Percentiles rank a stretch among this genome's conserved stretches.
Conservation (phyloP, 176 grass and related monocot species). For the Aegilops longissima region DNA sequence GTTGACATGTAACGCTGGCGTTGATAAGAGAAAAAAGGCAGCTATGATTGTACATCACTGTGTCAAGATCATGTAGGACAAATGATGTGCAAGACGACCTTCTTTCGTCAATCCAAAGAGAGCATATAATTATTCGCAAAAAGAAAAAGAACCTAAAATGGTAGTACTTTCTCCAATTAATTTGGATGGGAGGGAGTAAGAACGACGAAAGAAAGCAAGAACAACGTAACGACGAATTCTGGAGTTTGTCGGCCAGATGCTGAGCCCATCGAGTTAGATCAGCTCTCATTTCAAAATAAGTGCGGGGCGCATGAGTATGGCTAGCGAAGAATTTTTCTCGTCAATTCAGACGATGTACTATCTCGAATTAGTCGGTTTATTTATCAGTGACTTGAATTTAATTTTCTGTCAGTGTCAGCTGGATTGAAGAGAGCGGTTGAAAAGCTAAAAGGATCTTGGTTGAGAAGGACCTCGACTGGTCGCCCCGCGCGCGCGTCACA, state of each 20-base stretch:
- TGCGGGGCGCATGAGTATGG: background rate
- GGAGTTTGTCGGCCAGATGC: background rate
- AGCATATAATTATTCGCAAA: background rate
- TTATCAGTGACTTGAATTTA: constrained; percentile 1
- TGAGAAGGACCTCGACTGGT: background rate
- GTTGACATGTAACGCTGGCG: background rate
- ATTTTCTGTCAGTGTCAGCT: background rate
- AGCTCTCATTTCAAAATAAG: background rate
- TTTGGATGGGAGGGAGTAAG: no score
- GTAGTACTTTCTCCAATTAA: no score
- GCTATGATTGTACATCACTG: background rate
- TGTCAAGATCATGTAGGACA: background rate
- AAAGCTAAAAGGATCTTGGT: background rate
- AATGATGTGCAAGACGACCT: background rate
- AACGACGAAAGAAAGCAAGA: background rate
- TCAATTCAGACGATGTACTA: background rate
- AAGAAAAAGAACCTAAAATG: background rate
- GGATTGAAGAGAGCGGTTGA: background rate
- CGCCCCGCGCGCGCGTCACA: background rate
- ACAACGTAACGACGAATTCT: background rate
- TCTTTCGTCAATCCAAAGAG: constrained; percentile 1
- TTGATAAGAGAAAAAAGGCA: background rate
- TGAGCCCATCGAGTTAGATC: background rate
- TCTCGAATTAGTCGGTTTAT: background rate
- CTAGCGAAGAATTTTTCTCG: background rate